Evolutionary conservation across 306 rosid genomes (phyloP).

Genomic region (Corylus avellana): DNA sequence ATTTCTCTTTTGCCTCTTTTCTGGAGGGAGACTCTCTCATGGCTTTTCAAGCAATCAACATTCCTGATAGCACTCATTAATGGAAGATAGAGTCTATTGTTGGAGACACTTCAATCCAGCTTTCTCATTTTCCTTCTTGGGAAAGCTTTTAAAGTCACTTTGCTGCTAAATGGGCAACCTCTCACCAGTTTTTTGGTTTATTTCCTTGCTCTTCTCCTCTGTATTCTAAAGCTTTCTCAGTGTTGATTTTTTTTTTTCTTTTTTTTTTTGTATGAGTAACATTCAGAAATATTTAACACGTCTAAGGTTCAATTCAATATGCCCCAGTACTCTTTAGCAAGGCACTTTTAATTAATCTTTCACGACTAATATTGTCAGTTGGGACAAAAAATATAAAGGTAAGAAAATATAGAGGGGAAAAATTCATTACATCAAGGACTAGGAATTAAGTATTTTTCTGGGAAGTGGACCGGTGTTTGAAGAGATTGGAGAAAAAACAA

Average conservation of each 20-base stretch:
- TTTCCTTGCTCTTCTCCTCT: too few species aligned
- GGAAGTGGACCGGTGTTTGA: neutral
- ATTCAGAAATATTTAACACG: neutral
- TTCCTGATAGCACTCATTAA: too few species aligned
- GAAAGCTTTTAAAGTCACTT: too few species aligned
- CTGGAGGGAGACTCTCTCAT: too few species aligned
- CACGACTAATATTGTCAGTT: neutral
- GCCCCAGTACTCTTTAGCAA: neutral
- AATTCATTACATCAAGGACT: conserved; percentile 12
- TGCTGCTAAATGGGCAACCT: too few species aligned
- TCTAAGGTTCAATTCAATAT: neutral
- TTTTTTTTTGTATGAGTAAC: neutral
- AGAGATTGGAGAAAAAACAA: neutral
- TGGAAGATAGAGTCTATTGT: too few species aligned
- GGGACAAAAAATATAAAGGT: neutral
- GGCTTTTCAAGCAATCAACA: too few species aligned
- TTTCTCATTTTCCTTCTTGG: too few species aligned
- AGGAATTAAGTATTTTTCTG: neutral
- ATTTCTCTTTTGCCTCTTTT: too few species aligned
- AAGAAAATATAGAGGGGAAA: neutral
- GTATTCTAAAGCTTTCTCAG: too few species aligned
- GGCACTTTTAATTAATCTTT: neutral
- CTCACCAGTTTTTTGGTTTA: too few species aligned
- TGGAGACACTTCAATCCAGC: too few species aligned
- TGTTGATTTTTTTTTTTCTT: neutral